Conservation (phyloP, 768 basidiomycete genomes). For the Leucocoprinus leucothites region DNA sequence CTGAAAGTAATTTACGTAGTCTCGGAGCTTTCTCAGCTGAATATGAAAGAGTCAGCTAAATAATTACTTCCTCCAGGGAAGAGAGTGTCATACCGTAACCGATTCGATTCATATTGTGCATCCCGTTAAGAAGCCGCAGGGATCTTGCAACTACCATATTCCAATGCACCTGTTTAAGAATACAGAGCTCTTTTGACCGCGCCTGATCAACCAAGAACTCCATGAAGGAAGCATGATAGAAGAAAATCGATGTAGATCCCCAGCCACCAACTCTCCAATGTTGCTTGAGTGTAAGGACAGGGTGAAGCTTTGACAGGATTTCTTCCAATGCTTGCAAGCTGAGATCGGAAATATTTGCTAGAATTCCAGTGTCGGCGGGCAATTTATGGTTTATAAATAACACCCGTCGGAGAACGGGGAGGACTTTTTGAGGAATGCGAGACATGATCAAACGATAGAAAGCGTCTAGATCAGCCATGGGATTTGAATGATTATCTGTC, state of each 20-base stretch:
- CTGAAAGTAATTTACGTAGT: no score
- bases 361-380: neutral
- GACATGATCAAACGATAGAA: constrained; percentile 1
- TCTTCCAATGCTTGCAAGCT: neutral
- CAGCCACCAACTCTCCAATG: neutral
- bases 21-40: no score
- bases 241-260: neutral
- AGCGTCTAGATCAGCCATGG: neutral
- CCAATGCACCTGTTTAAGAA: no score
- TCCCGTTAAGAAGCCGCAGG: no score
- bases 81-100: no score
- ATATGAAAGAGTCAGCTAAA: no score
- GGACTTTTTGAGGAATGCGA: neutral
- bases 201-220: constrained; percentile 4
- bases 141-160: no score
- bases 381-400: neutral
- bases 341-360: no score
- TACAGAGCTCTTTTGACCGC: neutral
- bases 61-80: no score
- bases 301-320: neutral
- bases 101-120: no score
- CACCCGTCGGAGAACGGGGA: neutral
- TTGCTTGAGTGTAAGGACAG: neutral
- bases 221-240: neutral
- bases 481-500: neutral